These are phyloP conservation scores for Amylostereum areolatum DNA, from an alignment of 1,284 basidiomycete species.

Conservation along the genomic window DNA sequence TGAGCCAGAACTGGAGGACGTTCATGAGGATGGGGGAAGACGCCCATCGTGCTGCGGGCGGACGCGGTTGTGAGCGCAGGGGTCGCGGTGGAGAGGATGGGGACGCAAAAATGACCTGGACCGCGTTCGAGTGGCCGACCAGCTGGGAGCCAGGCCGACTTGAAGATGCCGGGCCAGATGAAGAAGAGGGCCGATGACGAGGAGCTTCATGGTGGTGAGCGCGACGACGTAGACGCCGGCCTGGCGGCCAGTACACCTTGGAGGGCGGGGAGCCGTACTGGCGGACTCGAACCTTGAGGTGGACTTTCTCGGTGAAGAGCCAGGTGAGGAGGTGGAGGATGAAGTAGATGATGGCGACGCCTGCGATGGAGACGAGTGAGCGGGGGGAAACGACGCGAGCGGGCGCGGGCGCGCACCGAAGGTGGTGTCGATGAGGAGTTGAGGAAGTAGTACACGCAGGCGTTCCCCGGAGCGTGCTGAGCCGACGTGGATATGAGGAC, in stretches of 20 bases:
- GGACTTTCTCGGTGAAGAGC: conserved; percentile 59
- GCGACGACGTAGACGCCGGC: conserved; percentile 81
- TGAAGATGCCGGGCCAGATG: conserved; percentile 66
- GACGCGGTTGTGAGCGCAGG: no score
- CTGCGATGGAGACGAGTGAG: conserved; percentile 29
- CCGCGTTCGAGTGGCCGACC: conserved; percentile 61
- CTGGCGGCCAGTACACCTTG: conserved; percentile 75
- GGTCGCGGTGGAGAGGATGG: neutral
- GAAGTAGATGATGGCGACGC: conserved; percentile 82
- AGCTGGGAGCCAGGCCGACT: conserved; percentile 73
- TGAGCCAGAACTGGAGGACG: conserved; percentile 83
- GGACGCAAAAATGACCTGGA: conserved; percentile 78
- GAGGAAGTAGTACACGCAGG: conserved; percentile 90
- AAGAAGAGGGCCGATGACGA: conserved; percentile 73
- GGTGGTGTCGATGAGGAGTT: conserved; percentile 93
- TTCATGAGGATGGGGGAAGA: conserved; percentile 96
- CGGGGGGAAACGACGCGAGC: neutral
- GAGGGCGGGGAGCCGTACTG: conserved; percentile 82
- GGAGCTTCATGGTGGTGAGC: conserved; percentile 85
- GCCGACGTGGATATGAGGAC: conserved; percentile 74
- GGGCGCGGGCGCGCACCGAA: conserved; percentile 50
- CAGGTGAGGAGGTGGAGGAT: conserved; percentile 68
- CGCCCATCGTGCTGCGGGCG: conserved; percentile 70
- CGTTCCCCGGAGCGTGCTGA: conserved; percentile 70
- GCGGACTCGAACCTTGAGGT: conserved; percentile 74